Base-by-base conservation (phyloP, 805 yeast genomes). In the Jamesozyma gamospora region DNA sequence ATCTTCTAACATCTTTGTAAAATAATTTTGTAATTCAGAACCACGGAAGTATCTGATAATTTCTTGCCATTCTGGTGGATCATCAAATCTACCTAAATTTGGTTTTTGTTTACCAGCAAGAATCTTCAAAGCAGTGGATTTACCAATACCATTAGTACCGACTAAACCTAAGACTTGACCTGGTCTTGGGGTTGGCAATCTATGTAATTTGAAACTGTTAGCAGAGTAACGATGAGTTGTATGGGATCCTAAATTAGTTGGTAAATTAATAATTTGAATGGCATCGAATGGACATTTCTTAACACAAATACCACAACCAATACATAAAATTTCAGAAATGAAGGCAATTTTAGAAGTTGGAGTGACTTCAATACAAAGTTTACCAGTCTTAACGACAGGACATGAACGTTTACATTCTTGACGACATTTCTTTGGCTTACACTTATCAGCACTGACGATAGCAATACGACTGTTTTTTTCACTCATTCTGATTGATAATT, bases 261-360 rank as follows among this genome's bases (percentile, higher is more conserved):
- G 98, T 62, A 92, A 72, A 60, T 92, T 92, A 70, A 92, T 92
- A 60, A 92, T 92, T 58, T 76, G 82, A 56, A 92, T 88, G 47
- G 98, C 98, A 56, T 90, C 95, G 59, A 92, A 92, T 25, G 98
- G 98, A 67, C 98, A 92, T 63, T 87, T 92, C 66, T 92, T 92
- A 39, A 88, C 95, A 75, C 98, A 92, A 53, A 92, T 92, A 87
- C 98, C 98, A 73, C 98, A 92, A 62, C 98, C 98, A 54, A 92
- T 90, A 74, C 98, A 92, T 59, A 92, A 70, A 30, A 70, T 84
- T 62, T 92, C 98, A 14, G 95, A 84, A 43, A 92, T 85, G 63
- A 88, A 92, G 13, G 97, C 95, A 57, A 92, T 85, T 60, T 92
- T 92, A 45, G 83, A 77, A 16, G 79, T 74, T 46, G 97, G 95